Evolutionary conservation across 2,329 filamentous ascomycete genomes (phyloP).

Genomic region (Talaromyces sp.): DNA sequence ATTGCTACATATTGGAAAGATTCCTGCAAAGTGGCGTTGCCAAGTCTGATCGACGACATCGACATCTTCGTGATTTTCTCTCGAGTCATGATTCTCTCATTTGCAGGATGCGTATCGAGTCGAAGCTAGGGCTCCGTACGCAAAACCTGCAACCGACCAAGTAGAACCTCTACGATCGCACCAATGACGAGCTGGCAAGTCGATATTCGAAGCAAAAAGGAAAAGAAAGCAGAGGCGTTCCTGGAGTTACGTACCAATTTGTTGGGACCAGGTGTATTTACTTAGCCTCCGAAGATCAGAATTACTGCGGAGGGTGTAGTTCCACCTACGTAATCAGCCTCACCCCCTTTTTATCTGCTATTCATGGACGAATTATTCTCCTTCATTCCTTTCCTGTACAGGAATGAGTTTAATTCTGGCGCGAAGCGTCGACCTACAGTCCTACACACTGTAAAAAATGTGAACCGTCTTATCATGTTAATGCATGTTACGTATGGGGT

Average conservation of each 20-base stretch:
- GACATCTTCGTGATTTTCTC: too few species aligned
- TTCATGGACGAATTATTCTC: background rate
- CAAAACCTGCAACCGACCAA: background rate
- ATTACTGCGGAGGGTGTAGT: background rate
- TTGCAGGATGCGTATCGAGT: background rate
- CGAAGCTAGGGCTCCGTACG: background rate
- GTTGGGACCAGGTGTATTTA: conserved; percentile 1
- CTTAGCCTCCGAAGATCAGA: background rate
- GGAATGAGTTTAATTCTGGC: background rate
- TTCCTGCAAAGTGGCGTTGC: conserved; percentile 1
- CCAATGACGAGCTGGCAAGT: background rate
- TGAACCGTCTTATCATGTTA: background rate
- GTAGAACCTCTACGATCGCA: background rate
- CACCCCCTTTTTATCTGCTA: background rate
- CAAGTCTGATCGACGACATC: background rate
- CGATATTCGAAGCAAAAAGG: background rate
- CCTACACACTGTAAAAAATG: background rate
- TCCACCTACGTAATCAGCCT: background rate
- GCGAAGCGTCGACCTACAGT: background rate
- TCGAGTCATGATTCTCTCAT: background rate
- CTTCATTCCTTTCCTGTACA: conserved; percentile 4
- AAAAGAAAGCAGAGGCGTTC: background rate
- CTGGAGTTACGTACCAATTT: background rate
- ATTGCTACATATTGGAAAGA: background rate
- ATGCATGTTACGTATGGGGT: too few species aligned